These are phyloP conservation scores for Dendrocalamus sinicus DNA, from an alignment of 176 grass and related monocot genomes.

Conservation along the genomic window DNA sequence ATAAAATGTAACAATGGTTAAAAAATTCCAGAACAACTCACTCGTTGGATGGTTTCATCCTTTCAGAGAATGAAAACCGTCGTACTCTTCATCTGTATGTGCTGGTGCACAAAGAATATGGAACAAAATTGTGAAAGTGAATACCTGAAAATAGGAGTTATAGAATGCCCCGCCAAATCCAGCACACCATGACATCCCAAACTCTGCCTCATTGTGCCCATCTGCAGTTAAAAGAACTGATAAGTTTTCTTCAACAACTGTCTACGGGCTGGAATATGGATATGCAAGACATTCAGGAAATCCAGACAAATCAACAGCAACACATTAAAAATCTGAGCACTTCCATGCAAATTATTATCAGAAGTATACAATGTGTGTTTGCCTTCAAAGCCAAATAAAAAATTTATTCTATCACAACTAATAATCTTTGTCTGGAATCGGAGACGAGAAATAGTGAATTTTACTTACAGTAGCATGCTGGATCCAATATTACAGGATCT, in stretches of 20 bases:
- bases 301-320: neutral
- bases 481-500: conserved; percentile 92
- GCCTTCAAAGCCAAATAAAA: neutral
- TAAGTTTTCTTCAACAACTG: neutral
- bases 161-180: conserved; percentile 88
- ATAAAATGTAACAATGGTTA: neutral
- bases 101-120: neutral
- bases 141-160: conserved; percentile 87
- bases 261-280: neutral
- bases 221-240: conserved; percentile 45
- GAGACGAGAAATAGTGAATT: neutral
- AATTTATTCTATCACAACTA: neutral
- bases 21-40: neutral
- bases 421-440: neutral
- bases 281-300: neutral
- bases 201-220: conserved; percentile 93
- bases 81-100: neutral
- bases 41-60: neutral
- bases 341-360: neutral
- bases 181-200: conserved; percentile 99
- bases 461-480: conserved; percentile 89
- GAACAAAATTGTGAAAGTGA: conserved; percentile 25
- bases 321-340: neutral
- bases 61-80: neutral
- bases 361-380: neutral